phyloP scores from a whole-genome alignment of 1,284 basidiomycete genomes.

The Fomitopsis schrenkii region DNA sequence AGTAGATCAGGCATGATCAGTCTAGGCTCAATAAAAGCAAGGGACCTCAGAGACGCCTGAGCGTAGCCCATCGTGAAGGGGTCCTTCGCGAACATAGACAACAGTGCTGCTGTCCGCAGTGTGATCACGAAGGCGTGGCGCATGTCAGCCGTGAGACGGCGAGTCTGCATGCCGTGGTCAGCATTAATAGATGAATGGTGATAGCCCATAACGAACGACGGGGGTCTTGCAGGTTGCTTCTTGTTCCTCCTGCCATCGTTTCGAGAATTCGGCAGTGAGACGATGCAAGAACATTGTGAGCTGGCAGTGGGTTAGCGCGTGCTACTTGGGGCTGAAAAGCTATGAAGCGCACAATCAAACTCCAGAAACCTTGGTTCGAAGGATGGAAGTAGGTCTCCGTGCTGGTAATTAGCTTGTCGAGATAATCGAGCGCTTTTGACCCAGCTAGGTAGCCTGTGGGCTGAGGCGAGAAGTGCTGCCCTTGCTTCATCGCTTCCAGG shows the following conservation, averaged over 20 bases:
- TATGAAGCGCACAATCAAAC: conserved; percentile 41
- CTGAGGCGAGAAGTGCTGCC: conserved; percentile 22
- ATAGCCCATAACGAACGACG: conserved; percentile 37
- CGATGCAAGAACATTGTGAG: conserved; percentile 78
- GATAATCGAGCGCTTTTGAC: conserved; percentile 84
- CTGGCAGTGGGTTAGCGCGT: conserved; percentile 26
- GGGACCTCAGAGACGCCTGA: conserved; percentile 65
- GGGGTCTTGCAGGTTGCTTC: conserved; percentile 81
- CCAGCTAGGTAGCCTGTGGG: conserved; percentile 73
- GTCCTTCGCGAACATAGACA: conserved; percentile 96
- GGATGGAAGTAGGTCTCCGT: conserved; percentile 94
- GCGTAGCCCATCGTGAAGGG: conserved; percentile 62
- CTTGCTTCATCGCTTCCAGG: conserved; percentile 30
- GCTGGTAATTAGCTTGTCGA: conserved; percentile 88
- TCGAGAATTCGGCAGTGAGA: conserved; percentile 77
- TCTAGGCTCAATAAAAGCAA: conserved; percentile 82
- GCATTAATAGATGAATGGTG: not conserved
- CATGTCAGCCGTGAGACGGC: conserved; percentile 81
- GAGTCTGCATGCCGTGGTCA: conserved; percentile 36
- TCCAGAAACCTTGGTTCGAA: conserved; percentile 75
- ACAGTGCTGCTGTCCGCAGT: conserved; percentile 84
- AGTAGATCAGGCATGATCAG: conserved; percentile 91
- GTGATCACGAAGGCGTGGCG: conserved; percentile 80
- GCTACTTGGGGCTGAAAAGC: not conserved
- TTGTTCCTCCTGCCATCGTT: conserved; percentile 83